A percentile compares a stretch with the other conserved stretches of the same genome.
Evolutionary conservation across 1,139 yeast species (phyloP).

Genomic region (Debaryomyces udenii): DNA sequence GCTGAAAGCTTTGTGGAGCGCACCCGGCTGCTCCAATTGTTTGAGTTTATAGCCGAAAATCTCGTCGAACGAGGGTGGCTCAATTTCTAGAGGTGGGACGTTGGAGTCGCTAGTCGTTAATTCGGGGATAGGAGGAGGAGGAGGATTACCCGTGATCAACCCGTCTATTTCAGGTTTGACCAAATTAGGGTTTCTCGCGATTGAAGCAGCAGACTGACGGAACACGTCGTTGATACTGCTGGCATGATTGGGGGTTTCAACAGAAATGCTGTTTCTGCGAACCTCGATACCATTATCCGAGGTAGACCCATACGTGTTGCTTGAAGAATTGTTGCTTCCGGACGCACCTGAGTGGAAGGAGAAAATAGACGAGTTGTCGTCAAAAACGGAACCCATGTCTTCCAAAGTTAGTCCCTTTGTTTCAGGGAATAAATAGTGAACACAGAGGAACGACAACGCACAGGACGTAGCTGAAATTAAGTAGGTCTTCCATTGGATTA

Average conservation of each 20-base stretch:
- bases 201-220: slow-evolving; percentile 40
- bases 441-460: slow-evolving; percentile 63
- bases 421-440: slow-evolving; percentile 53
- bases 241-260: slow-evolving; percentile 15
- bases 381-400: slow-evolving; percentile 57
- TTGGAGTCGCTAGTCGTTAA: slow-evolving; percentile 22
- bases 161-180: slow-evolving; percentile 38
- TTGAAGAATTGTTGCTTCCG: slow-evolving; percentile 9
- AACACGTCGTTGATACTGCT: slow-evolving; percentile 22
- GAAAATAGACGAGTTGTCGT: slow-evolving; percentile 47
- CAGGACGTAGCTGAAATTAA: slow-evolving; percentile 81
- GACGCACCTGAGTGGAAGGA: slow-evolving; percentile 44
- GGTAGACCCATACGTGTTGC: slow-evolving; percentile 27
- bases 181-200: slow-evolving; percentile 42
- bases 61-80: slow-evolving; percentile 42
- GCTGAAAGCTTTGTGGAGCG: slow-evolving; percentile 9
- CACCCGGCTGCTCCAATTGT: slow-evolving; percentile 20
- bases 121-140: slow-evolving; percentile 22
- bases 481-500: slow-evolving; percentile 78
- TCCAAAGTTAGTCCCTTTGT: slow-evolving; percentile 58
- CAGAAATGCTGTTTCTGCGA: slow-evolving; percentile 25
- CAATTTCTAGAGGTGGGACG: slow-evolving; percentile 39
- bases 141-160: slow-evolving; percentile 34
- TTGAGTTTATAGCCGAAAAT: slow-evolving; percentile 32
- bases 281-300: slow-evolving; percentile 13